A percentile compares a stretch with the other conserved stretches of the same genome.
phyloP scores from a whole-genome alignment of 257 asterid genomes.

The Plantago ovata region DNA sequence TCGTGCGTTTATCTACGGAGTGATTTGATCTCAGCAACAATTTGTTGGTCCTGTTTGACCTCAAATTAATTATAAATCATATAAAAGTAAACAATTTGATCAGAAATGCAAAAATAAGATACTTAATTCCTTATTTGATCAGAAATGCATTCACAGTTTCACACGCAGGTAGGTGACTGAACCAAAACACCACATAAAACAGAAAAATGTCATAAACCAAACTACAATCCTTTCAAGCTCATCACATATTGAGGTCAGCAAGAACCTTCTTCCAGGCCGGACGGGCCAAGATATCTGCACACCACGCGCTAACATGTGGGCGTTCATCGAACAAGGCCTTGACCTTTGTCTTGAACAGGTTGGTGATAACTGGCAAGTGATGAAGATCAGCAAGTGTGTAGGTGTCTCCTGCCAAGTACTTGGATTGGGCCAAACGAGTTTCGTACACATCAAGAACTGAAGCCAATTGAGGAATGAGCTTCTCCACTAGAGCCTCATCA shows the following conservation, averaged over 20 bases:
- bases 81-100: too few relatives aligned
- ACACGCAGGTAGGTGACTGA: too few relatives aligned
- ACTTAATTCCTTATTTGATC: too few relatives aligned
- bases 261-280: constrained; percentile 47
- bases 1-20: too few relatives aligned
- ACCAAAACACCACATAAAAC: too few relatives aligned
- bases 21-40: too few relatives aligned
- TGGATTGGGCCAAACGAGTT: constrained; percentile 29
- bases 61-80: too few relatives aligned
- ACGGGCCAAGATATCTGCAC: constrained; percentile 35
- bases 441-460: constrained; percentile 52
- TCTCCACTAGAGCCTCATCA: constrained; percentile 24
- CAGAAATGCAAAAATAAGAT: too few relatives aligned
- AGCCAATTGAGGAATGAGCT: constrained; percentile 20
- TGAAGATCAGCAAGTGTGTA: constrained; percentile 43
- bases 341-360: constrained; percentile 30
- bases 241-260: constrained; percentile 9
- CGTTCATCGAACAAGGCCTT: constrained; percentile 39
- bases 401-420: constrained; percentile 43
- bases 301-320: constrained; percentile 45
- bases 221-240: too few relatives aligned
- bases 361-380: constrained; percentile 36
- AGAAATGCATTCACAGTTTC: too few relatives aligned
- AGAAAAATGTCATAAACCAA: too few relatives aligned
- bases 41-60: too few relatives aligned